Conservation (phyloP, 139 green algal species). For the Nannochloris sp. region DNA sequence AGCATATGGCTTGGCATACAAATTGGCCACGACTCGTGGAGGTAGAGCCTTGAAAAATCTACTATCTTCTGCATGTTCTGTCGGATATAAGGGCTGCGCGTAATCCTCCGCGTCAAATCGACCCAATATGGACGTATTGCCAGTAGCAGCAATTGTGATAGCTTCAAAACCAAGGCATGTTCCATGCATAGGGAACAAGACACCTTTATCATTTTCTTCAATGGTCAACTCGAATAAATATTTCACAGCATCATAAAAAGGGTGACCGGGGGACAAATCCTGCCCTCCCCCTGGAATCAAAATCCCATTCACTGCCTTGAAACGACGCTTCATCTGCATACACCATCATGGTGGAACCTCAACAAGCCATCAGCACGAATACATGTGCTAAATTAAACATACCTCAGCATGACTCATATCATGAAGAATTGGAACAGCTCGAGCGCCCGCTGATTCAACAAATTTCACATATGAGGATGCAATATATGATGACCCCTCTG, state of each 20-base stretch:
- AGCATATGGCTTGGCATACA: constrained; percentile 57
- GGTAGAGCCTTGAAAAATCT: constrained; percentile 46
- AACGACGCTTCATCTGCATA: constrained; percentile 10
- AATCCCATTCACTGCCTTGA: constrained; percentile 56
- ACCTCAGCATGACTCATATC: constrained; percentile 54
- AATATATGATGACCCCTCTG: constrained; percentile 62
- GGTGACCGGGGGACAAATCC: constrained; percentile 44
- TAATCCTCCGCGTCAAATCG: constrained; percentile 58
- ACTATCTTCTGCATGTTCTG: constrained; percentile 21
- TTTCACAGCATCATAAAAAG: constrained; percentile 60
- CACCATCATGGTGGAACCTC: neutral
- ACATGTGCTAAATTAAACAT: neutral
- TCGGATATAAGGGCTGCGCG: constrained; percentile 53
- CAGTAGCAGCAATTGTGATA: constrained; percentile 41
- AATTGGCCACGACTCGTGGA: constrained; percentile 37
- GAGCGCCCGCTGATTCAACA: constrained; percentile 56
- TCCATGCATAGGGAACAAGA: constrained; percentile 71
- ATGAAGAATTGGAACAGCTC: constrained; percentile 65
- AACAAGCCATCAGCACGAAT: neutral
- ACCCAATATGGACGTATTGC: constrained; percentile 47
- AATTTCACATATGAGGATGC: constrained; percentile 72
- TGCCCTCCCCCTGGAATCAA: constrained; percentile 65
- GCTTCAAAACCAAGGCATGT: constrained; percentile 75
- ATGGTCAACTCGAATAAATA: constrained; percentile 51
- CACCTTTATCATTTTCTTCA: constrained; percentile 61